These are phyloP conservation scores for Berkeleyomyces basicola DNA, from an alignment of 2,329 filamentous ascomycete genomes.

Conservation along the genomic window DNA sequence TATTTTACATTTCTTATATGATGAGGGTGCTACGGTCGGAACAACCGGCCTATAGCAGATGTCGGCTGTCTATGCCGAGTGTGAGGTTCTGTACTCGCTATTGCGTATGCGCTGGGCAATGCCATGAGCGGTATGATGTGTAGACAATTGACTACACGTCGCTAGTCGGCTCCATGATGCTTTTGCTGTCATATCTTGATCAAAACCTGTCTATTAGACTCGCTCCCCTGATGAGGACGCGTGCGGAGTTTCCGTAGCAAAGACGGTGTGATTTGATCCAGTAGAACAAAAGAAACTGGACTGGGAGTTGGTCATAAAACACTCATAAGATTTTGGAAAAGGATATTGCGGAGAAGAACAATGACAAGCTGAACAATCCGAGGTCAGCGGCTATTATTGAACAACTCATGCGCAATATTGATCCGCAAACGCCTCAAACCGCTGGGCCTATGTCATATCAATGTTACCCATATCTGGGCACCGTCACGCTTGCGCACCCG, in stretches of 20 bases:
- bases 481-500: conserved; percentile 26
- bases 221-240: not conserved
- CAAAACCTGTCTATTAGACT: conserved; percentile 14
- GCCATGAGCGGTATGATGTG: conserved; percentile 25
- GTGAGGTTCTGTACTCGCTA: conserved; percentile 34
- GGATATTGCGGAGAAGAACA: conserved; percentile 23
- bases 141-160: conserved; percentile 36
- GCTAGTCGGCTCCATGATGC: conserved; percentile 33
- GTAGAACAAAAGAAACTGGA: conserved; percentile 22
- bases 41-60: conserved; percentile 32
- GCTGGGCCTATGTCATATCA: conserved; percentile 22
- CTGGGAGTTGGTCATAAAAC: conserved; percentile 22
- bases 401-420: conserved; percentile 27
- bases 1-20: conserved; percentile 37
- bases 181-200: conserved; percentile 34
- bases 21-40: conserved; percentile 24
- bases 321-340: conserved; percentile 24
- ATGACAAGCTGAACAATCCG: conserved; percentile 26
- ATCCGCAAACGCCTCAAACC: conserved; percentile 15
- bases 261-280: conserved; percentile 7
- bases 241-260: not conserved
- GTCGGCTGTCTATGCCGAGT: conserved; percentile 30
- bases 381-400: conserved; percentile 28
- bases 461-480: conserved; percentile 31
- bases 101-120: conserved; percentile 28